A percentile compares a stretch with the other conserved stretches of the same genome.
phyloP scores from a whole-genome alignment of 768 basidiomycete genomes.

The Mycena galopus region DNA sequence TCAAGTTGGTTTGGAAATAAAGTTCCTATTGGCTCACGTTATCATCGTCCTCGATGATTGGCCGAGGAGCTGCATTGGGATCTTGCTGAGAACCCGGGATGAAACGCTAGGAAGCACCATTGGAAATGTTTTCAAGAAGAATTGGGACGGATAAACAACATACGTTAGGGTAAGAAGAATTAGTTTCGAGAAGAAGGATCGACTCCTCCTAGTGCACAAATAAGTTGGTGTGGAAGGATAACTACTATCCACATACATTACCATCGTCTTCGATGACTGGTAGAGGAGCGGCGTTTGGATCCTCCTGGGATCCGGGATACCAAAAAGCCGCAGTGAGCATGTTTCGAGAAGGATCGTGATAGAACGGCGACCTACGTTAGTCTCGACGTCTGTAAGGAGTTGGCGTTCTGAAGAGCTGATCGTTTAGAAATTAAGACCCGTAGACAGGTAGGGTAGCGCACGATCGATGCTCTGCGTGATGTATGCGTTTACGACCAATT shows the following conservation, averaged over 20 bases:
- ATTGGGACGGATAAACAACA: too few species aligned
- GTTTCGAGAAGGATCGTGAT: not conserved
- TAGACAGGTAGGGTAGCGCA: not conserved
- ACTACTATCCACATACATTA: not conserved
- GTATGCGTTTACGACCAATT: constrained; percentile 10
- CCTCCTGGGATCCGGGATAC: constrained; percentile 6
- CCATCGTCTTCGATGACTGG: constrained; percentile 3
- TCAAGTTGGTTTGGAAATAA: too few species aligned
- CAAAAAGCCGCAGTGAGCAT: not conserved
- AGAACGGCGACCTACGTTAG: not conserved
- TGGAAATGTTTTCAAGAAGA: too few species aligned
- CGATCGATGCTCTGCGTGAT: not conserved
- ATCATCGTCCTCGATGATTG: too few species aligned
- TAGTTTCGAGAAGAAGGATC: not conserved
- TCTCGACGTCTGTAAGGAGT: not conserved
- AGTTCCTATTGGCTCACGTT: too few species aligned
- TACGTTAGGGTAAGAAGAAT: too few species aligned
- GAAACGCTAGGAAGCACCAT: too few species aligned
- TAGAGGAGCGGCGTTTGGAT: constrained; percentile 9
- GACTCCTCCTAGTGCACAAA: constrained; percentile 1
- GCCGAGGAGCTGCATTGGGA: too few species aligned
- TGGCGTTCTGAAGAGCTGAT: not conserved
- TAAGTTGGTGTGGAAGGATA: not conserved
- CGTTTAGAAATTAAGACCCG: constrained; percentile 5
- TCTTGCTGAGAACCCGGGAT: too few species aligned